These are phyloP conservation scores for Vitis vinifera DNA, from an alignment of 164 flowering plant genomes.

Conservation along the genomic window ASM3070453v1 NC_081817.1:4632001-4632500, in stretches of 20 bases:
- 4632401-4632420: too few species aligned
- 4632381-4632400: too few species aligned
- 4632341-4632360: too few species aligned
- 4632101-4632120: neutral
- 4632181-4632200: neutral
- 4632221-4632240: conserved; percentile 39
- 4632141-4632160: neutral
- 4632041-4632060: neutral
- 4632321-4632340: conserved; percentile 31
- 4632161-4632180: neutral
- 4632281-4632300: conserved; percentile 88
- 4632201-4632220: neutral
- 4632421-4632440: too few species aligned
- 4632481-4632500: neutral
- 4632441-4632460: too few species aligned
- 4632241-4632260: conserved; percentile 98
- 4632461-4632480: too few species aligned
- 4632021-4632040: neutral
- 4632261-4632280: conserved; percentile 91
- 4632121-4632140: too few species aligned
- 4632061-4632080: neutral
- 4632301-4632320: conserved; percentile 78
- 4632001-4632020: neutral
- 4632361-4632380: too few species aligned
- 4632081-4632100: neutral